Evolutionary conservation across 805 yeast species (phyloP).

Genomic region (Yamadazyma nakazawae): DNA sequence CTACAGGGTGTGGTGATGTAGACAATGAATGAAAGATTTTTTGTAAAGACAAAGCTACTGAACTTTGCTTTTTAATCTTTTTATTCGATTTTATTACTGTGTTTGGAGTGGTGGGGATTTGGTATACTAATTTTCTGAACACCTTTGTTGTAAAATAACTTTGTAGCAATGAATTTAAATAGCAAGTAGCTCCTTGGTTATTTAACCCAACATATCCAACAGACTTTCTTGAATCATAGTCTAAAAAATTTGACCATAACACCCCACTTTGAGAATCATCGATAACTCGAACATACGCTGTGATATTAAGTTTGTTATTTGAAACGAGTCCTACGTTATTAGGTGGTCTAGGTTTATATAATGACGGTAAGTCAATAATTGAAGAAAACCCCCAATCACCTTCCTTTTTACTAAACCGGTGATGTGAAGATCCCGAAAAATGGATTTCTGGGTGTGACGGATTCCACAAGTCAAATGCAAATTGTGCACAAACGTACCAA

Average conservation of each 20-base stretch:
- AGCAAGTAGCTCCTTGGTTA: slow-evolving; percentile 98
- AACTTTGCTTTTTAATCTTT: slow-evolving; percentile 22
- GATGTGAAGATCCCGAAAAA: slow-evolving; percentile 62
- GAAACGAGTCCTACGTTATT: slow-evolving; percentile 39
- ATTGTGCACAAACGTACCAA: slow-evolving; percentile 92
- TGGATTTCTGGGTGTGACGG: slow-evolving; percentile 66
- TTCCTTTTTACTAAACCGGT: slow-evolving; percentile 70
- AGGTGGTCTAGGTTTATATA: neutral
- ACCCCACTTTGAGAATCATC: slow-evolving; percentile 90
- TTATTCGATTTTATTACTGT: slow-evolving; percentile 25
- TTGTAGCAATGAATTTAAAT: slow-evolving; percentile 87
- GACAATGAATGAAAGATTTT: slow-evolving; percentile 79
- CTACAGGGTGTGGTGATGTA: slow-evolving; percentile 71
- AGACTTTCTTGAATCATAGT: slow-evolving; percentile 79
- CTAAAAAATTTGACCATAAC: slow-evolving; percentile 82
- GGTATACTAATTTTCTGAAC: slow-evolving; percentile 82
- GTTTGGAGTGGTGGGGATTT: slow-evolving; percentile 68
- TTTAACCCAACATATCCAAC: slow-evolving; percentile 92
- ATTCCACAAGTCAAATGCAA: slow-evolving; percentile 80
- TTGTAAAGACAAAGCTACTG: slow-evolving; percentile 84
- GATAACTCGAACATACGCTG: slow-evolving; percentile 72
- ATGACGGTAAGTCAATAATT: slow-evolving; percentile 52
- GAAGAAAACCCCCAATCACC: slow-evolving; percentile 96
- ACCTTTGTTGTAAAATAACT: slow-evolving; percentile 81
- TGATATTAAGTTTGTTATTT: slow-evolving; percentile 60